Percentiles rank a stretch among this genome's conserved stretches.
phyloP scores from a whole-genome alignment of 1,139 yeast species.

The Geotrichum fermentans region DNA sequence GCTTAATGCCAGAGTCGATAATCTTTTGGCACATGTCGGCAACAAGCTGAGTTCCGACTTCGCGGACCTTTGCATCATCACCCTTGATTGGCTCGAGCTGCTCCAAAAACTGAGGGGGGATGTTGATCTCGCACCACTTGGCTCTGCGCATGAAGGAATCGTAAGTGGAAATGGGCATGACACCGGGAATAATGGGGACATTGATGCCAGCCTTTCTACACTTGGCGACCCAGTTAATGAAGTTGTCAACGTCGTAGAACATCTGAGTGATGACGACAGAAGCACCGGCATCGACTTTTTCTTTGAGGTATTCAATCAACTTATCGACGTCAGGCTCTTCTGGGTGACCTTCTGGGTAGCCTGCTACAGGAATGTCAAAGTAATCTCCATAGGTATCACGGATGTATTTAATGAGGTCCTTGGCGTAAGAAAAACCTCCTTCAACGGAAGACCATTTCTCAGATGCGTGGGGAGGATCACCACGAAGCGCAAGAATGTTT shows the following conservation, averaged over 20 bases:
- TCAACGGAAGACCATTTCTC: conserved; percentile 45
- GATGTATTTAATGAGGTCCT: conserved; percentile 77
- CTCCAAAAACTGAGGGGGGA: conserved; percentile 71
- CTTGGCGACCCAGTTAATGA: conserved; percentile 71
- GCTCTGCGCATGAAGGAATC: conserved; percentile 91
- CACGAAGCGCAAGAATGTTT: conserved; percentile 88
- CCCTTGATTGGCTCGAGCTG: conserved; percentile 79
- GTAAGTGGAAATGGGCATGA: conserved; percentile 96
- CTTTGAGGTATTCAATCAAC: conserved; percentile 65
- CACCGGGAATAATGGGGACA: conserved; percentile 92
- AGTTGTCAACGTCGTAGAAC: conserved; percentile 84
- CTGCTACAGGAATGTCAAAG: conserved; percentile 88
- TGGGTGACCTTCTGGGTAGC: conserved; percentile 97
- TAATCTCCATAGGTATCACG: conserved; percentile 63
- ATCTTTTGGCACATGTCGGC: conserved; percentile 77
- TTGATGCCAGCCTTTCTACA: conserved; percentile 71
- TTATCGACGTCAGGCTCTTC: conserved; percentile 63
- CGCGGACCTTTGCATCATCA: conserved; percentile 84
- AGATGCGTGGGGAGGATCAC: conserved; percentile 73
- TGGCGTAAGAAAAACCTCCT: conserved; percentile 73
- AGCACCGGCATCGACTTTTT: conserved; percentile 90
- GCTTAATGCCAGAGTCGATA: conserved; percentile 72
- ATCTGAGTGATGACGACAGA: conserved; percentile 89
- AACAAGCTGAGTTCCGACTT: conserved; percentile 75
- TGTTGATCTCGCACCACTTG: conserved; percentile 79